Conservation (phyloP, 1,284 basidiomycete species). For the Stereum hirsutum region DNA sequence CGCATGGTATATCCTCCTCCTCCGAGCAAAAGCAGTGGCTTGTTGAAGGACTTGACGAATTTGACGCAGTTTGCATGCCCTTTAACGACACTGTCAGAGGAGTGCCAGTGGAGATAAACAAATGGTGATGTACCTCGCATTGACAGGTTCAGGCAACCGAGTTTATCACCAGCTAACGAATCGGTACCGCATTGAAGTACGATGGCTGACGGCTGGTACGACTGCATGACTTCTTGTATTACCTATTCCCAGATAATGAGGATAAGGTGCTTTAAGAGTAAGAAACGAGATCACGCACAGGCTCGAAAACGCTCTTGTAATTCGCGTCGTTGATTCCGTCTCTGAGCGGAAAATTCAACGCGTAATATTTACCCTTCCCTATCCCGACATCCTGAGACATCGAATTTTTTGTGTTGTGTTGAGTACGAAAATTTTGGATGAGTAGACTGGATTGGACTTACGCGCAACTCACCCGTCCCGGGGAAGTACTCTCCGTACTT, state of each 20-base stretch:
- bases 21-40: slow-evolving; percentile 87
- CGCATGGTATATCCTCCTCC: slow-evolving; percentile 99
- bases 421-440: not conserved
- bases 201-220: slow-evolving; percentile 92
- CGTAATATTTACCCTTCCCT: slow-evolving; percentile 87
- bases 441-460: slow-evolving; percentile 26
- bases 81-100: slow-evolving; percentile 16
- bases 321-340: slow-evolving; percentile 96
- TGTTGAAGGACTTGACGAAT: slow-evolving; percentile 95
- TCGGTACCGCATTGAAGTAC: slow-evolving; percentile 99
- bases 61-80: slow-evolving; percentile 96
- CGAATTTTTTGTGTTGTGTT: not conserved
- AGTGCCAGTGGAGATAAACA: not conserved
- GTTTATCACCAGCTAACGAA: slow-evolving; percentile 92
- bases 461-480: slow-evolving; percentile 92
- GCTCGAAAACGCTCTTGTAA: slow-evolving; percentile 94
- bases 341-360: slow-evolving; percentile 91
- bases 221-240: slow-evolving; percentile 91
- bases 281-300: slow-evolving; percentile 37
- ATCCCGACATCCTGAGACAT: slow-evolving; percentile 76
- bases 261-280: not conserved
- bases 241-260: slow-evolving; percentile 45
- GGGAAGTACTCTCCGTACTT: slow-evolving; percentile 99
- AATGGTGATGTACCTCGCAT: slow-evolving; percentile 68
- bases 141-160: slow-evolving; percentile 94